Evolutionary conservation across 2,329 filamentous ascomycete species (phyloP), one percentile per base, ranked within the genome.

Genomic region (Ceratocystis huliohia): DNA sequence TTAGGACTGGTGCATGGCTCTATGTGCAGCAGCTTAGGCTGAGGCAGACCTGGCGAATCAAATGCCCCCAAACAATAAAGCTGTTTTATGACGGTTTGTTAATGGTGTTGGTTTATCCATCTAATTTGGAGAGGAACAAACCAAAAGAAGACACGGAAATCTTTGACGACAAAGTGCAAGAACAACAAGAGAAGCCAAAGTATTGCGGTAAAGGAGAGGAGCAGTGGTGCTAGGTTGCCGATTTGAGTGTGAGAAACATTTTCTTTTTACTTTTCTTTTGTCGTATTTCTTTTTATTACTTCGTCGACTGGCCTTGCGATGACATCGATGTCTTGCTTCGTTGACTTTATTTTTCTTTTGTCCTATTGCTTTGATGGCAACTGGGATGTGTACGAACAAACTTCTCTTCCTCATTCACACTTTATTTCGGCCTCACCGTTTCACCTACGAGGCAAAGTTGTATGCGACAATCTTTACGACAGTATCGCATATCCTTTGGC

Each of bases 31-130:
- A 5, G 50, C 10, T 3, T 25, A 30, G 50, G 5, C 50, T 30
- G 59, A 50, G 61, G 25, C 61, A 20, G 41, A 63, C 30, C 6
- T 28, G 61, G 41, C 6, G 61, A 63, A 63, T 63, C 61, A 63
- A 63, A 37, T 10, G 61, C 33, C 33, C 17, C 15, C 17, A 63
- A 63, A 46, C 20, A 6, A 46, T 15, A 46, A 25, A 28, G 15
- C 13, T 61, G 20, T 30, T 61, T 30, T 22, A 61, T 20, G 15
- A 62, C 15, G 41, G 48, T 41, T 48, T 61, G 25, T 56, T 28
- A 20, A 44, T 41, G 45, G 45, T n/a, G 62, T 3, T 44, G 53
- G 25, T 10, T 67, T 59, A 62, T 57, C 41, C 53, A 28, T 57
- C 13, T 3, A 6, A 17, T 33, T 57, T 50, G 48, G n/a, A 63